phyloP scores from a whole-genome alignment of 371 early-diverging fungal species.

The Rhizopus delemar region DNA sequence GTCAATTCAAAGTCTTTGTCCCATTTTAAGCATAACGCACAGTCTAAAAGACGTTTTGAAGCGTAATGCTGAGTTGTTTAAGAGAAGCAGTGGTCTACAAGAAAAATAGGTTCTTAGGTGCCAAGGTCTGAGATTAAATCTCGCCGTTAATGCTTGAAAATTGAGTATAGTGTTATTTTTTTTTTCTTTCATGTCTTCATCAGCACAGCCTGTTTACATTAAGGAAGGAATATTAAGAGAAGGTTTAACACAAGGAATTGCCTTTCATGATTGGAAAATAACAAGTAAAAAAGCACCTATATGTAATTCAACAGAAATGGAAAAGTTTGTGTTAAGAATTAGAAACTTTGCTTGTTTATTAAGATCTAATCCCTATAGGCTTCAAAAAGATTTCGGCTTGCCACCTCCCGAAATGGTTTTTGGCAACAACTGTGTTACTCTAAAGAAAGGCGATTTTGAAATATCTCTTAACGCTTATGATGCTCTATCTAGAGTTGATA shows the following conservation, averaged over 20 bases:
- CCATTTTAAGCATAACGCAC: too few species aligned
- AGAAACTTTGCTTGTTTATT: not conserved
- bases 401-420: constrained; percentile 95
- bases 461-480: constrained; percentile 70
- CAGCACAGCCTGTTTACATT: constrained; percentile 23
- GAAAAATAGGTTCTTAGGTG: too few species aligned
- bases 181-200: constrained; percentile 4
- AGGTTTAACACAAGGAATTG: constrained; percentile 56
- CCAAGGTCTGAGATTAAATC: too few species aligned
- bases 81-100: too few species aligned
- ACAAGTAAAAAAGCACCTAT: constrained; percentile 70
- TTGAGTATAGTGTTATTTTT: not conserved
- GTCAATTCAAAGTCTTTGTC: too few species aligned
- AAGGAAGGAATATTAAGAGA: constrained; percentile 37
- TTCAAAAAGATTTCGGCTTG: constrained; percentile 65
- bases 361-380: constrained; percentile 30
- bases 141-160: too few species aligned
- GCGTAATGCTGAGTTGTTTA: too few species aligned
- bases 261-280: constrained; percentile 64
- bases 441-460: constrained; percentile 45
- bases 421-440: constrained; percentile 74
- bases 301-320: constrained; percentile 71
- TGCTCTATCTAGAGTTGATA: constrained; percentile 74
- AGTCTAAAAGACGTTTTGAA: too few species aligned
- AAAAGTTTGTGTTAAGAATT: constrained; percentile 47